Evolutionary conservation across 306 rosid species (phyloP).

Genomic region (Cucumis melo): DNA sequence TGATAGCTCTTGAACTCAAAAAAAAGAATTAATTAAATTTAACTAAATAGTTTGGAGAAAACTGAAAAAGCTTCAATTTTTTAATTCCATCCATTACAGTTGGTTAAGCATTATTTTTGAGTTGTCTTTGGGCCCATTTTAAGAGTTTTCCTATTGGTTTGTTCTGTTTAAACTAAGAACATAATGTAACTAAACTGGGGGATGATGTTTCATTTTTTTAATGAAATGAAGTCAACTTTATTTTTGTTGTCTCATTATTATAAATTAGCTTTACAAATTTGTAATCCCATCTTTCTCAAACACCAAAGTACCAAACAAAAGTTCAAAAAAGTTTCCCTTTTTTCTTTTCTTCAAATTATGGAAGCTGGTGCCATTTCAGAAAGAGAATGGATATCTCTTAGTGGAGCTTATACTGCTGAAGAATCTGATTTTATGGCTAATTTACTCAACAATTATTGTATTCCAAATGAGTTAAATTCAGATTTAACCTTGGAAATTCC

Average conservation of each 20-base stretch:
- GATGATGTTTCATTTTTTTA: background rate
- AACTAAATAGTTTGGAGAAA: background rate
- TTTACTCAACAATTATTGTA: constrained; percentile 22
- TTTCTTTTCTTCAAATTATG: constrained; percentile 15
- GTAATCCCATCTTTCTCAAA: background rate
- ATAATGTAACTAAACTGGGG: background rate
- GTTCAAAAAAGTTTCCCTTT: background rate
- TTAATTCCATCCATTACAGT: background rate
- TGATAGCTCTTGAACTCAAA: background rate
- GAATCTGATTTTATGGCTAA: constrained; percentile 54
- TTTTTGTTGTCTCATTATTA: background rate
- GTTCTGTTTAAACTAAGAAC: background rate
- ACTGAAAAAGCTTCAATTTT: background rate
- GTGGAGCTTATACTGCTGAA: constrained; percentile 37
- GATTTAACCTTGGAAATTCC: constrained; percentile 31
- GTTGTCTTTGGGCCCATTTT: constrained; percentile 4
- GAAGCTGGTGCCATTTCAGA: constrained; percentile 43
- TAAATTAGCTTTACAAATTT: background rate
- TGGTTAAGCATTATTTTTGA: background rate
- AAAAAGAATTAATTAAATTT: background rate
- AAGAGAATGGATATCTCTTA: constrained; percentile 49
- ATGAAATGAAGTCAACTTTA: constrained; percentile 6
- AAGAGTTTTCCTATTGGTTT: background rate
- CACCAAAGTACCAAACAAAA: background rate
- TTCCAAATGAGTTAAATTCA: constrained; percentile 17